Percentiles rank a stretch among this genome's conserved stretches.
phyloP scores from a whole-genome alignment of 495 filamentous ascomycete genomes.

The Articulospora tetracladia region DNA sequence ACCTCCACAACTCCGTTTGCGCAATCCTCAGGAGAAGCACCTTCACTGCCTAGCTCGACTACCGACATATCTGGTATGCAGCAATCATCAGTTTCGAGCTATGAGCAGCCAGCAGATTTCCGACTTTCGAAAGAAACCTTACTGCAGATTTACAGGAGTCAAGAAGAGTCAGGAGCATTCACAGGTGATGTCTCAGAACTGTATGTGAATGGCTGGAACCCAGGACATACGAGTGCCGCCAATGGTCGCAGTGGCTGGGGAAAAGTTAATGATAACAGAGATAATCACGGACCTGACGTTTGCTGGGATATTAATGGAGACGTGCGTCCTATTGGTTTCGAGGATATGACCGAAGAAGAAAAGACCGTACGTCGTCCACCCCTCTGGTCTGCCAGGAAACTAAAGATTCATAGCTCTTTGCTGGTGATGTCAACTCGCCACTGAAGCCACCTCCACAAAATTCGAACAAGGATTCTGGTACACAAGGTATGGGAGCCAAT shows the following conservation, averaged over 20 bases:
- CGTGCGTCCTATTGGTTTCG: conserved; percentile 66
- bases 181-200: conserved; percentile 64
- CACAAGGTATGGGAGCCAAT: conserved; percentile 46
- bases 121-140: conserved; percentile 84
- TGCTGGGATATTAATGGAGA: conserved; percentile 86
- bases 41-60: conserved; percentile 4
- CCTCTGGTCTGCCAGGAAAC: conserved; percentile 10
- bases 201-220: conserved; percentile 73
- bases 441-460: conserved; percentile 78
- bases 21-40: conserved; percentile 40
- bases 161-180: conserved; percentile 48
- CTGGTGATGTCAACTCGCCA: conserved; percentile 85
- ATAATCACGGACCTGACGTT: conserved; percentile 62
- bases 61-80: conserved; percentile 32
- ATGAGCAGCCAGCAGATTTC: conserved; percentile 44
- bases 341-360: conserved; percentile 79
- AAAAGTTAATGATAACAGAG: conserved; percentile 55
- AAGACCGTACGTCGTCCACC: conserved; percentile 58
- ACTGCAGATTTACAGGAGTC: conserved; percentile 65
- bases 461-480: conserved; percentile 62
- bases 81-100: conserved; percentile 32
- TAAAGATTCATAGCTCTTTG: conserved; percentile 56
- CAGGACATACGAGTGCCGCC: conserved; percentile 58
- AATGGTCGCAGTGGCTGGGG: conserved; percentile 65
- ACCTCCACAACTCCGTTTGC: conserved; percentile 60